Conservation (phyloP, 306 rosid species). For the Potentilla sterilis region DNA sequence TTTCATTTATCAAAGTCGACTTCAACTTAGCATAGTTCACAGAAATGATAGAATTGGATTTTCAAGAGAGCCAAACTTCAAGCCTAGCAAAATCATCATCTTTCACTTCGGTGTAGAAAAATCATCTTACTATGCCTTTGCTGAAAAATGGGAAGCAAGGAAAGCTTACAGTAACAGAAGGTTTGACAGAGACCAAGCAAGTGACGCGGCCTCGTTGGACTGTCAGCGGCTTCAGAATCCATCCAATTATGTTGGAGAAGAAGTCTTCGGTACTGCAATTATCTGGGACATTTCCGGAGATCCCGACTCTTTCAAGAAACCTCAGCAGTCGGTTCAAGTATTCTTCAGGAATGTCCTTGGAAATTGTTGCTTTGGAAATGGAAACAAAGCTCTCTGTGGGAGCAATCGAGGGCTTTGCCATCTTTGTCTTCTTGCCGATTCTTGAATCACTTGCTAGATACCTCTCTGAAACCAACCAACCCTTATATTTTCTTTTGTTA, state of each 20-base stretch:
- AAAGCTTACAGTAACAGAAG: constrained; percentile 29
- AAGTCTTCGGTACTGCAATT: constrained; percentile 28
- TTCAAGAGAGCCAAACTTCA: neutral
- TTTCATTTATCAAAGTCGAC: neutral
- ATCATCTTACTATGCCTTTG: neutral
- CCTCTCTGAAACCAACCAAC: neutral
- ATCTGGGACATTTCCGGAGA: constrained; percentile 28
- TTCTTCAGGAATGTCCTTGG: constrained; percentile 18
- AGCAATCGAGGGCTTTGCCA: constrained; percentile 25
- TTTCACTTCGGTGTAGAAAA: neutral
- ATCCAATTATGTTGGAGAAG: constrained; percentile 27
- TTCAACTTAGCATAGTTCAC: neutral
- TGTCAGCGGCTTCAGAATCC: constrained; percentile 24
- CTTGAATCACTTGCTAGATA: neutral
- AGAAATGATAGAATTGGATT: neutral
- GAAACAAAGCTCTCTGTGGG: constrained; percentile 10
- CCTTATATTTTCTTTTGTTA: neutral
- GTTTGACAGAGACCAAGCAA: constrained; percentile 37
- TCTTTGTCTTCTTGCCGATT: neutral
- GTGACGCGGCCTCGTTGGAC: constrained; percentile 37
- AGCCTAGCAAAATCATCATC: neutral
- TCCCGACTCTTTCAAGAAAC: constrained; percentile 12
- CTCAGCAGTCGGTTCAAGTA: neutral
- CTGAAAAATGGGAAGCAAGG: neutral
- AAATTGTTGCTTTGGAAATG: constrained; percentile 18